phyloP scores from a whole-genome alignment of 805 yeast genomes.

The Metschnikowia baotianmanensis region DNA sequence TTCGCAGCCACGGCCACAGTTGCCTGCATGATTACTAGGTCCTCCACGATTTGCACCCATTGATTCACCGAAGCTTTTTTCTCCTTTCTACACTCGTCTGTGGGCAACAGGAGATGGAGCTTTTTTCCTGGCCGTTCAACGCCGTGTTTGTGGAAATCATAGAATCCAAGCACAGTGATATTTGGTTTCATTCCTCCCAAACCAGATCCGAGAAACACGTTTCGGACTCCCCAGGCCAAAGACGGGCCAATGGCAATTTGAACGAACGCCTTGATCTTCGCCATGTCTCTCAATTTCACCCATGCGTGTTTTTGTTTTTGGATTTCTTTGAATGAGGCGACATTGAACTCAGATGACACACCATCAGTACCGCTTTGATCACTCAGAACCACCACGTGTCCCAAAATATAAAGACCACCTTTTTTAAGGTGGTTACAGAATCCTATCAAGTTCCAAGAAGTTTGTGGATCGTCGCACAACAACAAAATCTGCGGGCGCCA shows the following conservation, averaged over 20 bases:
- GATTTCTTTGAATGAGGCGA: constrained; percentile 60
- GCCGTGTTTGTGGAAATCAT: constrained; percentile 55
- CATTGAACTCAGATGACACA: constrained; percentile 28
- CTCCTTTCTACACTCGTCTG: constrained; percentile 75
- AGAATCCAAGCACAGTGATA: constrained; percentile 88
- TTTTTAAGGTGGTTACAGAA: constrained; percentile 94
- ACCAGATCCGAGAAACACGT: constrained; percentile 89
- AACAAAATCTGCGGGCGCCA: constrained; percentile 96
- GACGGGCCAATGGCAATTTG: constrained; percentile 87
- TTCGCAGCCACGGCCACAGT: constrained; percentile 95
- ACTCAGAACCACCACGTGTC: constrained; percentile 78
- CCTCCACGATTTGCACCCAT: constrained; percentile 94
- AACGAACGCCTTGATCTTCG: constrained; percentile 86
- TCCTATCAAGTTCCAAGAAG: constrained; percentile 86
- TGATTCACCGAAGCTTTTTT: constrained; percentile 65
- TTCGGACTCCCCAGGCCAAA: constrained; percentile 92
- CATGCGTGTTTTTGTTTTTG: constrained; percentile 76
- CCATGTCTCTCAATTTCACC: constrained; percentile 74
- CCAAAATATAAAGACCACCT: constrained; percentile 90
- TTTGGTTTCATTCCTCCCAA: constrained; percentile 99
- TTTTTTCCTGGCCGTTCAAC: constrained; percentile 27
- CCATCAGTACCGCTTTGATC: constrained; percentile 16
- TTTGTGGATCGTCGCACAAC: constrained; percentile 86
- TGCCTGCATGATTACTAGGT: constrained; percentile 80
- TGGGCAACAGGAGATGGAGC: constrained; percentile 49